Conservation (phyloP, 768 basidiomycete genomes). For the Psilocybe cyanescens region DNA sequence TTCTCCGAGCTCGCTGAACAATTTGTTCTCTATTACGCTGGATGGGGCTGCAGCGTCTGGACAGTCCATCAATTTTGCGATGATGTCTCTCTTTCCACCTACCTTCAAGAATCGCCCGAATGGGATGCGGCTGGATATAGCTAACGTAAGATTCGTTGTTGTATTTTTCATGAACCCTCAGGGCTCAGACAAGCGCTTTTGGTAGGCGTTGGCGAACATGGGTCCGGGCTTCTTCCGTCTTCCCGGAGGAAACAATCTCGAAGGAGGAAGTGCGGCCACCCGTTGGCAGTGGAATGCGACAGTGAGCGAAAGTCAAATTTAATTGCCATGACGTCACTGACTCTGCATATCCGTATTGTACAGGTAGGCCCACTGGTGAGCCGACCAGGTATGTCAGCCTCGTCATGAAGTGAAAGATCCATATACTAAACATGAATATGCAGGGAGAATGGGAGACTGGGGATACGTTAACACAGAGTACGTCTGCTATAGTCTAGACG, state of each 20-base stretch:
- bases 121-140: conserved; percentile 64
- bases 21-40: conserved; percentile 56
- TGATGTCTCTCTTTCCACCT: conserved; percentile 70
- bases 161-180: conserved; percentile 3
- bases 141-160: conserved; percentile 36
- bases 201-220: conserved; percentile 54
- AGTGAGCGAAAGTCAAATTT: conserved; percentile 24
- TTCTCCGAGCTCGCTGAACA: conserved; percentile 43
- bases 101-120: conserved; percentile 64
- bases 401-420: neutral
- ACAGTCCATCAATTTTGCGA: conserved; percentile 55
- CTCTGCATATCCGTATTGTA: neutral
- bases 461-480: conserved; percentile 64
- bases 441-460: conserved; percentile 64
- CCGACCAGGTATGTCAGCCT: conserved; percentile 35
- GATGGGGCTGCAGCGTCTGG: conserved; percentile 43
- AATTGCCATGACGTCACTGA: neutral
- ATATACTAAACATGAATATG: neutral
- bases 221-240: conserved; percentile 66
- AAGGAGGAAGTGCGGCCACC: conserved; percentile 56
- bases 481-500: conserved; percentile 9
- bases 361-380: conserved; percentile 51
- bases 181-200: neutral
- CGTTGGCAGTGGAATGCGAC: conserved; percentile 74
- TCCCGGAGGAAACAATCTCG: conserved; percentile 71